Base-by-base conservation (phyloP, 495 filamentous ascomycete genomes). In the Diplogelasinospora grovesii region DNA sequence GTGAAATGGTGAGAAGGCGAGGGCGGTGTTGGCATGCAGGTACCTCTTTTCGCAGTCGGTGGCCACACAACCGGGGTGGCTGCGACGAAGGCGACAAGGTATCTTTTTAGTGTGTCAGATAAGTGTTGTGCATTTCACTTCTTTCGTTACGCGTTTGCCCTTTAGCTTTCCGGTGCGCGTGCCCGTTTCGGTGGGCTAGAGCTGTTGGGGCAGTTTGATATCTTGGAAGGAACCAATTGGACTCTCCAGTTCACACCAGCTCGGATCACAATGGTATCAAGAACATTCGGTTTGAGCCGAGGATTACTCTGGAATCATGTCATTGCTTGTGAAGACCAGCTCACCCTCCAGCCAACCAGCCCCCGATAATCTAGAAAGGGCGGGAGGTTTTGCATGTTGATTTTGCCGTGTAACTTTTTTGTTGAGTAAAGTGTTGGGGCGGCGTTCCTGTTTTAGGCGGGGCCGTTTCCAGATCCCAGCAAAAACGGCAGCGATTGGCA, bases 391-490 rank as follows among this genome's bases (percentile, higher is more conserved):
- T 37, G 36, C 9, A 35, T 22, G 41, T 24, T 30, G 45, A 43
- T 43, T 54, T 54, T 45, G 38, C 45, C 48, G 43, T 44, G 30
- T 15, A 19, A 49, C 30, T 28, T 45, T 57, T 57, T 56, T 60
- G 57, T 60, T 60, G 57, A 60, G 57, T 42, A 60, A 58, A 58
- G 6, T 53, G 57, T 60, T 60, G 57, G 57, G 57, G 52, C 42
- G 30, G 32, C 22, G 46, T 37, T 42, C 22, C 26, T 18, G 29
- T 38, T 20, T 30, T 30, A 23, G 42, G 43, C 37, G 26, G 27
- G 41, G 30, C 29, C 18, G 14, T 20, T 8, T 15, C 5, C 31
- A 43, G 42, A 51, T 46, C 50, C n/a, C n/a, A n/a, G n/a, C n/a
- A n/a, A n/a, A n/a, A 48, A 48, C 32, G 30, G 22, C 42, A 22